phyloP scores from a whole-genome alignment of 2,329 filamentous ascomycete genomes.

The Endothia cerciana region DNA sequence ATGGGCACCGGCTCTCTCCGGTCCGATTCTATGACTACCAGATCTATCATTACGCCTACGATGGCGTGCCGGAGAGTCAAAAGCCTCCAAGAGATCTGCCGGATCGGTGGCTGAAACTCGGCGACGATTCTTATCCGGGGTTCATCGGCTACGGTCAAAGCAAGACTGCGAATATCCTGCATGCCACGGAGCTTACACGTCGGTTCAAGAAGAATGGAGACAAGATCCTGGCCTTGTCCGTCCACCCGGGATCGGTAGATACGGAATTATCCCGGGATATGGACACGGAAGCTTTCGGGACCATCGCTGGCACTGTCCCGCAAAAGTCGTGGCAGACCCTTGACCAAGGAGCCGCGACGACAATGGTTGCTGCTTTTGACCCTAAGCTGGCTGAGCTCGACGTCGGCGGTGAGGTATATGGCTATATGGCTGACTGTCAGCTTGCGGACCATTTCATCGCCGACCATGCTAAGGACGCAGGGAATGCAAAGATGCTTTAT shows the following conservation, averaged over 20 bases:
- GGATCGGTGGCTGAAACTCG: slow-evolving; percentile 15
- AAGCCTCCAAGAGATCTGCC: slow-evolving; percentile 19
- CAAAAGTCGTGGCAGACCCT: slow-evolving; percentile 41
- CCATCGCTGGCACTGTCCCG: slow-evolving; percentile 36
- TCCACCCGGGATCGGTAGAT: slow-evolving; percentile 24
- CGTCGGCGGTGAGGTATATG: slow-evolving; percentile 29
- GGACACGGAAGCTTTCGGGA: slow-evolving; percentile 30
- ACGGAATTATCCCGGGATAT: slow-evolving; percentile 35
- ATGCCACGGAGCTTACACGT: slow-evolving; percentile 40
- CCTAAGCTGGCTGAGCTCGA: slow-evolving; percentile 37
- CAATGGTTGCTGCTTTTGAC: slow-evolving; percentile 47
- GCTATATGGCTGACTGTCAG: slow-evolving; percentile 23
- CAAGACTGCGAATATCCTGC: slow-evolving; percentile 52
- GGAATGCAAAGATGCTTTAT: slow-evolving; percentile 22
- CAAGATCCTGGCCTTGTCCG: slow-evolving; percentile 20
- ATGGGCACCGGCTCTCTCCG: slow-evolving; percentile 43
- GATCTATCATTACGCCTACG: slow-evolving; percentile 44
- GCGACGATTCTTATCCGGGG: slow-evolving; percentile 33
- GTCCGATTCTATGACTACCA: slow-evolving; percentile 49
- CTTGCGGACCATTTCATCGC: slow-evolving; percentile 19
- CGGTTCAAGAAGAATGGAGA: slow-evolving; percentile 36
- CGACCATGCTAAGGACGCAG: slow-evolving; percentile 19
- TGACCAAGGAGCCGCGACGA: slow-evolving; percentile 45
- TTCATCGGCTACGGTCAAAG: slow-evolving; percentile 52
- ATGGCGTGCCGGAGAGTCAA: slow-evolving; percentile 35